These are phyloP conservation scores for Spergularia marina DNA, from an alignment of 148 eudicot genomes.

Conservation along the genomic window DNA sequence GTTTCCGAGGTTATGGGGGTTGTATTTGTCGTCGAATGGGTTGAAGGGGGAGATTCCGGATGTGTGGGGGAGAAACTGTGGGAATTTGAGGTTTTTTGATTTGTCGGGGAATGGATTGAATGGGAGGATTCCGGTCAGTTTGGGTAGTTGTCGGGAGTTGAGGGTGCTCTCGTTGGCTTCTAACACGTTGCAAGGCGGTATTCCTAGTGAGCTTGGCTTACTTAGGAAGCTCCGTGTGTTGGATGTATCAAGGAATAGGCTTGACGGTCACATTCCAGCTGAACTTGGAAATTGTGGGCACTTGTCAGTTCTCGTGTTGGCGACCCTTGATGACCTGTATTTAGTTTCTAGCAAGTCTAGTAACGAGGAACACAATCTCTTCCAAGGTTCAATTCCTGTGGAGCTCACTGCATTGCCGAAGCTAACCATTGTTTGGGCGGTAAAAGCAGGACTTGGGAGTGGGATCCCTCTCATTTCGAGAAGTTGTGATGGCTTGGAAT, in stretches of 20 bases:
- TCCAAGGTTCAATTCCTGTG: slow-evolving; percentile 46
- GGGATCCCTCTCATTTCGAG: slow-evolving; percentile 42
- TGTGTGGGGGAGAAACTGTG: slow-evolving; percentile 40
- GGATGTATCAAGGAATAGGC: slow-evolving; percentile 56
- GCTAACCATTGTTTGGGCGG: slow-evolving; percentile 57
- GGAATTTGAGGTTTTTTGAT: slow-evolving; percentile 46
- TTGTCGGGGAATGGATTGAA: slow-evolving; percentile 48
- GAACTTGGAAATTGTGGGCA: slow-evolving; percentile 45
- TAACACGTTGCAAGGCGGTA: slow-evolving; percentile 41
- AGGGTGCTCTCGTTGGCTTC: slow-evolving; percentile 47
- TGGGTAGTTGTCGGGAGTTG: slow-evolving; percentile 49
- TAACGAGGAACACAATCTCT: slow-evolving; percentile 34
- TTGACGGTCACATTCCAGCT: slow-evolving; percentile 46
- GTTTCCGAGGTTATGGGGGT: slow-evolving; percentile 34
- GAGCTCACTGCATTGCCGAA: slow-evolving; percentile 42
- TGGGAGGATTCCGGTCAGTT: slow-evolving; percentile 45
- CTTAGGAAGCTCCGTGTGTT: slow-evolving; percentile 51
- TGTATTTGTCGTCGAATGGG: slow-evolving; percentile 49
- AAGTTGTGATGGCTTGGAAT: slow-evolving; percentile 27
- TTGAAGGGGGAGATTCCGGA: slow-evolving; percentile 41
- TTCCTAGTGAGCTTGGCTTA: slow-evolving; percentile 51
- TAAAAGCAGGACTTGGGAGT: slow-evolving; percentile 41
- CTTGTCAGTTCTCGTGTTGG: slow-evolving; percentile 53
- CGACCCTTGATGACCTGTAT: slow-evolving; percentile 29
- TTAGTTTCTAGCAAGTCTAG: slow-evolving; percentile 9